These are phyloP conservation scores for Phytophthora multivora DNA, from an alignment of 352 stramenopile genomes.

Conservation along the genomic window DNA sequence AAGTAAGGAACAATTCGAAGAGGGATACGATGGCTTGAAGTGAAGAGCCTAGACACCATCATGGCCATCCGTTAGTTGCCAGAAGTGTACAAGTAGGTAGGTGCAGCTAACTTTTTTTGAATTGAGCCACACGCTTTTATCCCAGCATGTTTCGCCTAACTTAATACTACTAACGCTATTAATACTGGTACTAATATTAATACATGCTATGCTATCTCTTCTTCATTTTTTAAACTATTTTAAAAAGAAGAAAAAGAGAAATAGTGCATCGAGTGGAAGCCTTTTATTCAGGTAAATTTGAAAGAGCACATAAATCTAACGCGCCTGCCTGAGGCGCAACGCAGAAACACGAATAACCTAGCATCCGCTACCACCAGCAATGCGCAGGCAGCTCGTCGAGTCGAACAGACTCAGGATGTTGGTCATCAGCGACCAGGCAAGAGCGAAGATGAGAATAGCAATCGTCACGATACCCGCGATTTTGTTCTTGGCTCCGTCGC, in stretches of 20 bases:
- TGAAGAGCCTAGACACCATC: constrained; percentile 15
- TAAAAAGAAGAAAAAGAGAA: not conserved
- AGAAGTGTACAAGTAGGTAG: constrained; percentile 9
- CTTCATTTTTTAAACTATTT: too few species aligned
- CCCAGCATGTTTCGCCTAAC: not conserved
- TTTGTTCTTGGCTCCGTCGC: constrained; percentile 44
- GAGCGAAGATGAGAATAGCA: constrained; percentile 45
- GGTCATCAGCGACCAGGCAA: constrained; percentile 63
- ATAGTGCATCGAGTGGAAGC: too few species aligned
- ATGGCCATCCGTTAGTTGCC: constrained; percentile 6
- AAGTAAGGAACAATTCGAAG: constrained; percentile 12
- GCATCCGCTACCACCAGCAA: constrained; percentile 43
- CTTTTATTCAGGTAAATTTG: too few species aligned
- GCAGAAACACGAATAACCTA: constrained; percentile 5
- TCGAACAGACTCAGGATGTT: constrained; percentile 66
- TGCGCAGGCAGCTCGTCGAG: constrained; percentile 58
- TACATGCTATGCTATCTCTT: too few species aligned
- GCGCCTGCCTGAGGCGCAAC: not conserved
- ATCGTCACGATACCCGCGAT: constrained; percentile 35
- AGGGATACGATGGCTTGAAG: constrained; percentile 19
- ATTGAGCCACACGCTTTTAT: constrained; percentile 1
- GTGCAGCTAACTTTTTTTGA: constrained; percentile 15
- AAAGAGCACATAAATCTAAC: constrained; percentile 11
- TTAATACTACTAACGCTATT: too few species aligned
- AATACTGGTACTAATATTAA: too few species aligned